A percentile compares a stretch with the other conserved stretches of the same genome.
Conservation (phyloP, 2,329 filamentous ascomycete genomes). For the Xylariaceae sp. region DNA sequence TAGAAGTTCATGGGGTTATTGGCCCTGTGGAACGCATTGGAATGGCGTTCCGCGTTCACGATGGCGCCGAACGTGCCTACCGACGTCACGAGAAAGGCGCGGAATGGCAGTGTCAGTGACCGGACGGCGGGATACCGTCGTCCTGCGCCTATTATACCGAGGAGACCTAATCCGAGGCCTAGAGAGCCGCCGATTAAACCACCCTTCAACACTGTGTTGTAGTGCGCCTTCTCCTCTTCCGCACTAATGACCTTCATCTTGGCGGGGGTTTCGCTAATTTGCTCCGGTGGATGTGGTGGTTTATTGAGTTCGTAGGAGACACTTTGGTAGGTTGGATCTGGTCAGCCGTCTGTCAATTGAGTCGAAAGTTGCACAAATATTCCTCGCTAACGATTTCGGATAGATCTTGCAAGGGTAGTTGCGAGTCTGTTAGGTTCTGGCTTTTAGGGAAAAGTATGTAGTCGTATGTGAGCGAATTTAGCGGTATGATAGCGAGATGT, state of each 20-base stretch:
- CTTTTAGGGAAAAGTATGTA: not conserved
- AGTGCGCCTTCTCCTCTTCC: constrained; percentile 90
- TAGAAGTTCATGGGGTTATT: constrained; percentile 73
- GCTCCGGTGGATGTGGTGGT: not conserved
- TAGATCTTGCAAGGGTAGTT: too few species aligned
- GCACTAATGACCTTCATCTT: constrained; percentile 95
- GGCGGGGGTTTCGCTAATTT: constrained; percentile 37
- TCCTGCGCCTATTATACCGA: constrained; percentile 71
- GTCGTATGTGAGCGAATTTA: too few species aligned
- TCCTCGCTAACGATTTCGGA: too few species aligned
- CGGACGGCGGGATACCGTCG: constrained; percentile 80
- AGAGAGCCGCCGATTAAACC: constrained; percentile 74
- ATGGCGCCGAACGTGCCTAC: constrained; percentile 86
- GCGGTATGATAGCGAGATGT: constrained; percentile 17
- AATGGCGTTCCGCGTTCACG: constrained; percentile 79
- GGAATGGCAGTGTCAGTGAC: constrained; percentile 85
- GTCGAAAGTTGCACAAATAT: too few species aligned
- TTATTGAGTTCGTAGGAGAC: not conserved
- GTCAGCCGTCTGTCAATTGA: not conserved
- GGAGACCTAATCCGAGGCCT: constrained; percentile 71
- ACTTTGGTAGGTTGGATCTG: not conserved
- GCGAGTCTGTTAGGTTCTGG: not conserved
- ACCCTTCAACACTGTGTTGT: constrained; percentile 79
- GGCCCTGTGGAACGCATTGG: constrained; percentile 68
- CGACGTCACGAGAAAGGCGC: constrained; percentile 86